Percentiles rank a stretch among this genome's conserved stretches.
Evolutionary conservation across 495 filamentous ascomycete genomes (phyloP).

Genomic region (Penicillium paxilli): DNA sequence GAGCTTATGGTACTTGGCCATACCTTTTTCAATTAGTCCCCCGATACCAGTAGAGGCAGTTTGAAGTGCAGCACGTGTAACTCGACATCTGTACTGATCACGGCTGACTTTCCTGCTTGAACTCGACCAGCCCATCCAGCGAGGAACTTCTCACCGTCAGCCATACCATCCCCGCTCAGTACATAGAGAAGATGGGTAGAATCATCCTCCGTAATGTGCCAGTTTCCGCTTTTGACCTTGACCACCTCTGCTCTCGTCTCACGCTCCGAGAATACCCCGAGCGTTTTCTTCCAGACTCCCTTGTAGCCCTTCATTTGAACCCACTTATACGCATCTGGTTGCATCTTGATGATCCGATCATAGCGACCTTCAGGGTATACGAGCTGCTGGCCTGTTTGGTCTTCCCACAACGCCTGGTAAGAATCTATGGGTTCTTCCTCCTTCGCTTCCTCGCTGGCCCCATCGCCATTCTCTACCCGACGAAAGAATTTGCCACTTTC

Average conservation of each 20-base stretch:
- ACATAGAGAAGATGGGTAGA: not conserved
- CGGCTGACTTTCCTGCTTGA: not conserved
- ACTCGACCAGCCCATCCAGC: not conserved
- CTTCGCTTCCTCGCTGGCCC: not conserved
- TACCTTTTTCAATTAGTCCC: not conserved
- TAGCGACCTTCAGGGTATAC: not conserved
- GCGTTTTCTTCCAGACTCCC: not conserved
- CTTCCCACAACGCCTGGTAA: not conserved
- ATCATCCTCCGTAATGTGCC: not conserved
- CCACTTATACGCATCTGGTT: not conserved
- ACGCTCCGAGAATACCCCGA: conserved; percentile 9
- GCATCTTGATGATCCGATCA: not conserved
- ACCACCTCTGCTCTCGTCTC: conserved; percentile 6
- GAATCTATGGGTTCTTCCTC: not conserved
- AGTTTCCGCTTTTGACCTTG: not conserved
- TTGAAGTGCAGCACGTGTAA: not conserved
- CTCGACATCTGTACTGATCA: not conserved
- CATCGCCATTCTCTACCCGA: not conserved
- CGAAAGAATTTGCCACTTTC: not conserved
- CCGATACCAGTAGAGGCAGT: not conserved
- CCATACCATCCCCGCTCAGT: not conserved
- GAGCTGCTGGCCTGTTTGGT: not conserved
- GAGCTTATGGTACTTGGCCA: no score
- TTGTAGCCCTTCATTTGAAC: not conserved
- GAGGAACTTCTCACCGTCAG: not conserved